These are phyloP conservation scores for Talaromyces sp. DNA, from an alignment of 2,329 filamentous ascomycete genomes.

Conservation along the genomic window DNA sequence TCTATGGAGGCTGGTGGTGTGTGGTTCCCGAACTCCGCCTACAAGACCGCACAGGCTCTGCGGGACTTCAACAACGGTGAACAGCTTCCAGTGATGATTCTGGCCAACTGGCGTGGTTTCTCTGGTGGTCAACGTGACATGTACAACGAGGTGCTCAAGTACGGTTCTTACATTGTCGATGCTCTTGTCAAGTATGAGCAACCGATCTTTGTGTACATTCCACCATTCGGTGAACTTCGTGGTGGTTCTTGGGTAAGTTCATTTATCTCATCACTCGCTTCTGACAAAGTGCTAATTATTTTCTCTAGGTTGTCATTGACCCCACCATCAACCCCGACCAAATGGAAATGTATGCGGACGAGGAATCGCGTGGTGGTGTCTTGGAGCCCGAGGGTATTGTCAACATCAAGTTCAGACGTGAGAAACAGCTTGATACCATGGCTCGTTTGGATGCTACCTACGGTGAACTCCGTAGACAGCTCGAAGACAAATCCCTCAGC, in stretches of 20 bases:
- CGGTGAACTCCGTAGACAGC: constrained; percentile 73
- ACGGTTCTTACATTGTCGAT: constrained; percentile 98
- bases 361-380: constrained; percentile 91
- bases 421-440: constrained; percentile 98
- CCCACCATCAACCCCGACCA: constrained; percentile 93
- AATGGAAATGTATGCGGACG: constrained; percentile 99
- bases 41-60: constrained; percentile 98
- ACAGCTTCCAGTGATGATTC: constrained; percentile 96
- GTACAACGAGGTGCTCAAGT: constrained; percentile 99
- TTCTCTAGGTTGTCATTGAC: constrained; percentile 75
- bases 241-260: constrained; percentile 83
- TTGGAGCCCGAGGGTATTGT: constrained; percentile 97
- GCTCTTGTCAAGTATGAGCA: constrained; percentile 98
- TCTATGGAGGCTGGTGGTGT: constrained; percentile 94
- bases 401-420: constrained; percentile 96
- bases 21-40: constrained; percentile 99
- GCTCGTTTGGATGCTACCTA: constrained; percentile 83
- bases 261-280: background rate
- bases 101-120: constrained; percentile 99
- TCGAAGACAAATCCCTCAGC: constrained; percentile 61
- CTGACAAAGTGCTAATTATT: constrained; percentile 24
- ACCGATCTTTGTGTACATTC: constrained; percentile 98
- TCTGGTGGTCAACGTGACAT: constrained; percentile 98
- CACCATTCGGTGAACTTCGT: constrained; percentile 91
- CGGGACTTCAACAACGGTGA: constrained; percentile 99